A percentile compares a stretch with the other conserved stretches of the same genome.
These are phyloP conservation scores for Pseudocercospora fuligena DNA, from an alignment of 2,329 filamentous ascomycete genomes.

Conservation along the genomic window DNA sequence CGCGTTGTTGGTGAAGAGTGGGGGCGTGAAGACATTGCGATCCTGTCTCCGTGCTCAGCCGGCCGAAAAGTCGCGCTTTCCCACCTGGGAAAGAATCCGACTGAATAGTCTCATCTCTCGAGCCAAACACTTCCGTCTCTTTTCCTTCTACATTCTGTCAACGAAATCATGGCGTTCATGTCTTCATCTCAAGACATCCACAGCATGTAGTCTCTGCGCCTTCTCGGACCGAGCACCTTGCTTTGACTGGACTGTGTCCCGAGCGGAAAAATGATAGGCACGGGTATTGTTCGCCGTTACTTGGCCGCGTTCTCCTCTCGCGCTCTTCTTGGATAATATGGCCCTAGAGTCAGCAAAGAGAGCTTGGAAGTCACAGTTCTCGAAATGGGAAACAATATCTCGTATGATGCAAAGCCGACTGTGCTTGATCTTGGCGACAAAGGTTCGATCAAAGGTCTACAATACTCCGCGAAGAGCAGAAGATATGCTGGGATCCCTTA, in stretches of 20 bases:
- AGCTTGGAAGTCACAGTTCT: not conserved
- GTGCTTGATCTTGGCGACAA: slow-evolving; percentile 7
- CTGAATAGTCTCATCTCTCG: no score
- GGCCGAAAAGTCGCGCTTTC: no score
- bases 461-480: slow-evolving; percentile 5
- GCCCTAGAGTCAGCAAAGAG: not conserved
- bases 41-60: no score
- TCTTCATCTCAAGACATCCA: no score
- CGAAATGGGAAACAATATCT: slow-evolving; percentile 13
- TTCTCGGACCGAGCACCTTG: not conserved
- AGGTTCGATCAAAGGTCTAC: slow-evolving; percentile 12
- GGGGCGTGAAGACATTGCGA: no score
- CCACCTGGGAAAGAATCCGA: no score
- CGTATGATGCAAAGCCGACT: slow-evolving; percentile 1
- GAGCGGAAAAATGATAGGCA: not conserved
- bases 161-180: no score
- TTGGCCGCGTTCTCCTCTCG: not conserved
- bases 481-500: slow-evolving; percentile 17
- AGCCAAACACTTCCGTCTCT: no score
- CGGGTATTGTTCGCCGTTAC: not conserved
- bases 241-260: not conserved
- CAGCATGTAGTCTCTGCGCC: no score
- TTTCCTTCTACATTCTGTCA: no score
- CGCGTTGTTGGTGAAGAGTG: no score
- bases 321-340: not conserved